phyloP scores from a whole-genome alignment of 2,329 filamentous ascomycete genomes.

The Aspergillus tamarii region DNA sequence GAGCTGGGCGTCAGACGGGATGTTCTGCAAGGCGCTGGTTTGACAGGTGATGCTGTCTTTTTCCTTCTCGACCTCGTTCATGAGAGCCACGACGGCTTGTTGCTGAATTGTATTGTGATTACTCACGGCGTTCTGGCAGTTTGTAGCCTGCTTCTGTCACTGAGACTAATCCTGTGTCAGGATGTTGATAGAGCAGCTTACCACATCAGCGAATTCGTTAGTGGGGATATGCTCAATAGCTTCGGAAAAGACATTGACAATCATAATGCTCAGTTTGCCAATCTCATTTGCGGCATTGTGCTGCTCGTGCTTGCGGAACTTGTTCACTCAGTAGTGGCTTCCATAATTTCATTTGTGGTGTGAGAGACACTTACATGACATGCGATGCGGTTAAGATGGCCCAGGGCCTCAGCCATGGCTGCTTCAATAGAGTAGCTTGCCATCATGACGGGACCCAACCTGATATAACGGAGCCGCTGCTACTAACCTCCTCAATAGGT shows the following conservation, averaged over 20 bases:
- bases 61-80: slow-evolving; percentile 19
- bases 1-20: slow-evolving; percentile 9
- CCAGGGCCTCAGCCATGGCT: slow-evolving; percentile 34
- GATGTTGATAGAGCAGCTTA: slow-evolving; percentile 11
- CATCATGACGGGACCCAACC: slow-evolving; percentile 17
- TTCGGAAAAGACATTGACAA: slow-evolving; percentile 37
- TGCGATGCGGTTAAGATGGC: slow-evolving; percentile 29
- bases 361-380: slow-evolving; percentile 28
- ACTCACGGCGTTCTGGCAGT: slow-evolving; percentile 1
- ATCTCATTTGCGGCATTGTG: slow-evolving; percentile 39
- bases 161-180: not conserved
- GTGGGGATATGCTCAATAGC: slow-evolving; percentile 28
- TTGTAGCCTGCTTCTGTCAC: slow-evolving; percentile 5
- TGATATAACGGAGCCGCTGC: slow-evolving; percentile 1
- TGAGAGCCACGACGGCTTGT: slow-evolving; percentile 16
- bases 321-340: not conserved
- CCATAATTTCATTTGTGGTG: not conserved
- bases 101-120: slow-evolving; percentile 15
- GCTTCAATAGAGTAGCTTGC: slow-evolving; percentile 26
- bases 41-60: slow-evolving; percentile 8
- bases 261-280: slow-evolving; percentile 36
- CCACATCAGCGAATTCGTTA: slow-evolving; percentile 14
- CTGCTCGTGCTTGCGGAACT: slow-evolving; percentile 37
- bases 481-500: not conserved
- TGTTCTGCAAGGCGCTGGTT: slow-evolving; percentile 7